Evolutionary conservation across 1,284 basidiomycete species (phyloP).

Genomic region (Apiotrichum montevideense): DNA sequence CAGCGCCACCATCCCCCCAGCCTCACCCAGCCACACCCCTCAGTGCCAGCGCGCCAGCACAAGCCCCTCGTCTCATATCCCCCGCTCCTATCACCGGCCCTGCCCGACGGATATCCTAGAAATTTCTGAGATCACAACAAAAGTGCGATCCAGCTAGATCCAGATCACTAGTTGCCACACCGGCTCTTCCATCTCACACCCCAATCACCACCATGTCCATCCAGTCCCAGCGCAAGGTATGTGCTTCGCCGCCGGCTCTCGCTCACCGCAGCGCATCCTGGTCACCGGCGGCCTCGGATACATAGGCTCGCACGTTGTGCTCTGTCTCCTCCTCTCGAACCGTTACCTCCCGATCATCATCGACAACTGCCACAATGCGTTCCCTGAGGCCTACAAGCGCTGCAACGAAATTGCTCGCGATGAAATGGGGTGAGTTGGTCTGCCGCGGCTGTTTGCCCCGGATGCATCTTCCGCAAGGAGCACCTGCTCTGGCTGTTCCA

Average conservation of each 20-base stretch:
- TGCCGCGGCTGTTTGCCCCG: not conserved
- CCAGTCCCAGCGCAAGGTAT: conserved; percentile 12
- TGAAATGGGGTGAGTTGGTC: conserved; percentile 44
- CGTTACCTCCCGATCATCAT: conserved; percentile 86
- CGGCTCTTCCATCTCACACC: not conserved
- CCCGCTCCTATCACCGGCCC: too few species aligned
- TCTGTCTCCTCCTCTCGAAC: conserved; percentile 74
- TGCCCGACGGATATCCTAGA: too few species aligned
- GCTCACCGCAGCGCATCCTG: conserved; percentile 31
- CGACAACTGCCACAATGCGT: conserved; percentile 89
- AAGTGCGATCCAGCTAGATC: too few species aligned
- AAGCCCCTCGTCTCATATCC: too few species aligned
- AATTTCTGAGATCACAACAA: too few species aligned
- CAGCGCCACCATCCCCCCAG: too few species aligned
- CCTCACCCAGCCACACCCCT: too few species aligned
- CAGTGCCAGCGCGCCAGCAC: too few species aligned
- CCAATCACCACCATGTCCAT: conserved; percentile 1
- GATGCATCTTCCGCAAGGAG: too few species aligned
- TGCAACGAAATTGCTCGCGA: conserved; percentile 68
- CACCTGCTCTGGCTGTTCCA: too few species aligned
- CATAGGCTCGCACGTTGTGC: conserved; percentile 84
- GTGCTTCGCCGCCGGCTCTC: not conserved
- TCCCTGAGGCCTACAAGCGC: conserved; percentile 63
- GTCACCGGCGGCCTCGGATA: conserved; percentile 46
- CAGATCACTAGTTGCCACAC: too few species aligned